Conservation (phyloP, 495 filamentous ascomycete genomes). For the Tuber borchii region DNA sequence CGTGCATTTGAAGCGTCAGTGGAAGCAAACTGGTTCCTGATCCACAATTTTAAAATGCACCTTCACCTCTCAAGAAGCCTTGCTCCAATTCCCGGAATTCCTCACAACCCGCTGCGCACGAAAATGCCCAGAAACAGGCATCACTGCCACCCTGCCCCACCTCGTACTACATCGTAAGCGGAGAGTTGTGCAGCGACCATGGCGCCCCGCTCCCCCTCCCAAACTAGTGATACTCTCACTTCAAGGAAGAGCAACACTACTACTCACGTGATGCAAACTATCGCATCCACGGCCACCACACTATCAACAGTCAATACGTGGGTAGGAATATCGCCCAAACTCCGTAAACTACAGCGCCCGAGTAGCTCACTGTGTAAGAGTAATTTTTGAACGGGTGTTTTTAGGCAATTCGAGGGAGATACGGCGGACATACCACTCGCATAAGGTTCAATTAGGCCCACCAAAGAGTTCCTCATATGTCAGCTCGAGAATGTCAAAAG, state of each 20-base stretch:
- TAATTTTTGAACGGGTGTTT: neutral
- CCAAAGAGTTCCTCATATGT: neutral
- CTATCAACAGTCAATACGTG: neutral
- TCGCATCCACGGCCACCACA: no score
- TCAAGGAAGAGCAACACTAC: neutral
- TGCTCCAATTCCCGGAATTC: neutral
- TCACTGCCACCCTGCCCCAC: neutral
- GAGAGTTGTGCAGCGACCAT: neutral
- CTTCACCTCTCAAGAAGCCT: neutral
- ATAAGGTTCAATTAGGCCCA: neutral
- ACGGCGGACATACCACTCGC: neutral
- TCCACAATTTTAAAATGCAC: neutral
- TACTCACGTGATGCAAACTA: neutral
- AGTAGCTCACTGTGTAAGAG: no score
- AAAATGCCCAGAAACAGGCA: neutral
- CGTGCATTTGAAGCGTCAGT: neutral
- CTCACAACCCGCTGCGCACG: neutral
- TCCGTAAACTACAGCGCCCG: no score
- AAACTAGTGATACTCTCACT: neutral
- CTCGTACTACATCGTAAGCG: neutral
- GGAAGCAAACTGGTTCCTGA: neutral
- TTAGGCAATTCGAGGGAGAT: neutral
- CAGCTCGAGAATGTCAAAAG: neutral
- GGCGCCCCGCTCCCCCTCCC: neutral
- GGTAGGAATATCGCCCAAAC: neutral